Evolutionary conservation across 345 rosid species (phyloP).

Genomic region (Rhizophora apiculata): DNA sequence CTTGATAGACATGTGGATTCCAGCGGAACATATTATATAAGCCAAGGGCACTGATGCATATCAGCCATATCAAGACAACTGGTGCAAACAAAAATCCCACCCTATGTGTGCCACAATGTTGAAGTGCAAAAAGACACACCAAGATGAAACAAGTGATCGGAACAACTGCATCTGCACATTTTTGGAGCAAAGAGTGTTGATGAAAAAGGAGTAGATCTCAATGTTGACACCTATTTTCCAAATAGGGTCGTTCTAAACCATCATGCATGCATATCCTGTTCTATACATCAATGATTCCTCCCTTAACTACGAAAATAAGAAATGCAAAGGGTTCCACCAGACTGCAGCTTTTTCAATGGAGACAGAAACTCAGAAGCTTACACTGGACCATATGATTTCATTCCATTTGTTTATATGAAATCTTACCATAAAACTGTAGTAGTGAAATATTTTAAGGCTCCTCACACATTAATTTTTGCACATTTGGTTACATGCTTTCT

Average conservation of each 20-base stretch:
- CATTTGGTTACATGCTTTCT: not conserved
- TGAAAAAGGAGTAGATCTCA: not conserved
- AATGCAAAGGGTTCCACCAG: not conserved
- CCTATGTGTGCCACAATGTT: constrained; percentile 94
- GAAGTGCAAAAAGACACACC: constrained; percentile 93
- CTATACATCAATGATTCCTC: not conserved
- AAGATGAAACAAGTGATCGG: constrained; percentile 96
- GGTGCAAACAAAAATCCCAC: constrained; percentile 95
- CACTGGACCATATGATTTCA: too few species aligned
- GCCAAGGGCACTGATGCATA: constrained; percentile 91
- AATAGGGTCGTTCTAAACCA: not conserved
- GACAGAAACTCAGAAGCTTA: not conserved
- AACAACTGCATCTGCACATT: constrained; percentile 79
- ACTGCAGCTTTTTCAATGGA: not conserved
- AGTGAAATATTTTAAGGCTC: too few species aligned
- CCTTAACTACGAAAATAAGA: not conserved
- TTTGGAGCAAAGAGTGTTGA: not conserved
- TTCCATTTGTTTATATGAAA: too few species aligned
- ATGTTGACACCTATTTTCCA: not conserved
- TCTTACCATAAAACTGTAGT: too few species aligned
- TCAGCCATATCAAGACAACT: constrained; percentile 69
- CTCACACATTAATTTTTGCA: too few species aligned
- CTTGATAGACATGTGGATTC: constrained; percentile 84
- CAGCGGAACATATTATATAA: constrained; percentile 79
- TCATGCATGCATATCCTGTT: not conserved